phyloP scores from a whole-genome alignment of 495 filamentous ascomycete species.

The Lasiosphaeris hirsuta region DNA sequence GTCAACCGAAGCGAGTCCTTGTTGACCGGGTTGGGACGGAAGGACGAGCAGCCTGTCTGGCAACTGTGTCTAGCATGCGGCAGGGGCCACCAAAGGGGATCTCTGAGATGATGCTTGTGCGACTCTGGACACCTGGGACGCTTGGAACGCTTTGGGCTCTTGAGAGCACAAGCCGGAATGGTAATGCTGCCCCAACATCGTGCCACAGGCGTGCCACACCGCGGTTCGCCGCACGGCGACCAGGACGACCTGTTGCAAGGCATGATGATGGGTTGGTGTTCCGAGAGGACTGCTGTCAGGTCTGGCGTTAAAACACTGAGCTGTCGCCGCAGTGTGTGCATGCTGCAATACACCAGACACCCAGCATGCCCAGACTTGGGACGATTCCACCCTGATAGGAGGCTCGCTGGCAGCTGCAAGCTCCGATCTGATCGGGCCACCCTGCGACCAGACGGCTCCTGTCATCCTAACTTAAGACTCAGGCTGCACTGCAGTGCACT shows the following conservation, averaged over 20 bases:
- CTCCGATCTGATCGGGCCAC: neutral
- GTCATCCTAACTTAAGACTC: slow-evolving; percentile 11
- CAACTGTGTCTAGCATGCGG: slow-evolving; percentile 27
- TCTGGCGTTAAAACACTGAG: slow-evolving; percentile 13
- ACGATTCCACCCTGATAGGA: slow-evolving; percentile 10
- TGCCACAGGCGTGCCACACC: slow-evolving; percentile 26
- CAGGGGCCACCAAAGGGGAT: slow-evolving; percentile 24
- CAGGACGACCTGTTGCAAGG: slow-evolving; percentile 20
- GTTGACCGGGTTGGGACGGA: slow-evolving; percentile 27
- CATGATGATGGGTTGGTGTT: slow-evolving; percentile 29
- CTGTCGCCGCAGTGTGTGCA: slow-evolving; percentile 8
- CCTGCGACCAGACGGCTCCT: neutral
- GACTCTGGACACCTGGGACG: slow-evolving; percentile 18
- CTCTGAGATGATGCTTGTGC: neutral
- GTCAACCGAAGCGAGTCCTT: slow-evolving; percentile 25
- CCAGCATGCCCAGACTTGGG: slow-evolving; percentile 16
- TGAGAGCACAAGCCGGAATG: too few species aligned
- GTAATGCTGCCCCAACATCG: slow-evolving; percentile 17
- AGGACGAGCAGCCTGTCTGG: slow-evolving; percentile 28
- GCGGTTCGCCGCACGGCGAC: slow-evolving; percentile 19
- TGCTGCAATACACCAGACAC: slow-evolving; percentile 1
- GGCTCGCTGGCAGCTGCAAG: neutral
- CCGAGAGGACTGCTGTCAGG: slow-evolving; percentile 17
- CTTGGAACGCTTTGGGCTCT: slow-evolving; percentile 23
- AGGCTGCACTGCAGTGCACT: neutral